Evolutionary conservation across 2,329 filamentous ascomycete genomes (phyloP), one percentile per base, ranked within the genome.

Genomic region (Oidium heveae): DNA sequence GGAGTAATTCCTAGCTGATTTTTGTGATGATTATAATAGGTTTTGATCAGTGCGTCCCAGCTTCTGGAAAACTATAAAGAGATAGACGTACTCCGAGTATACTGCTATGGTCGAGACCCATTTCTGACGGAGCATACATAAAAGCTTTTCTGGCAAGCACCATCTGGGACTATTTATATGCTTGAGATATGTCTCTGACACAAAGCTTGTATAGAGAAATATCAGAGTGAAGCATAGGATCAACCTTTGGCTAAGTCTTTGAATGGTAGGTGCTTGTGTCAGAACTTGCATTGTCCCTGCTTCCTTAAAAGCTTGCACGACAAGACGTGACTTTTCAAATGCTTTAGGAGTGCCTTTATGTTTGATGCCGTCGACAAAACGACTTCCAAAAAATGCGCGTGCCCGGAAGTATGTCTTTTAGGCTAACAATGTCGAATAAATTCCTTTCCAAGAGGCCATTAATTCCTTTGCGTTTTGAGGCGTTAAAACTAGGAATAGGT

Each of bases 281-380:
- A n/a, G n/a, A 33, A 50, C 22, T 32, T 28, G 12, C 34, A 33
- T 50, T 20, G 32, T 50, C 16, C 15, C 24, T 10, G n/a, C 22
- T 33, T 50, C 24, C 15, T 58, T 56, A 34, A 54, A 58, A 2
- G 32, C 55, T 41, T 58, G 55, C 20, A 56, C 53, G 16, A 54
- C 53, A 5, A 54, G 24, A 7, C 43, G n/a, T 9, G 28, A 49
- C 32, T 54, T 54, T 39, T 54, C 32, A 49, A 54, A 54, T 10
- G 41, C 46, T 34, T 56, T 57, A 1, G 22, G 15, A n/a, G 51
- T 58, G 9, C 54, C 37, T 18, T 52, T 16, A 36, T 57, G 51
- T 36, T 59, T 59, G 2, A 59, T 49, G 24, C 54, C 43, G 37
- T 59, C 56, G 9, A 59, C 39, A 47, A 58, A 58, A 2, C 56